Percentiles rank a stretch among this genome's conserved stretches.
Conservation (phyloP, 495 filamentous ascomycete genomes). For the Daldinia loculata region DNA sequence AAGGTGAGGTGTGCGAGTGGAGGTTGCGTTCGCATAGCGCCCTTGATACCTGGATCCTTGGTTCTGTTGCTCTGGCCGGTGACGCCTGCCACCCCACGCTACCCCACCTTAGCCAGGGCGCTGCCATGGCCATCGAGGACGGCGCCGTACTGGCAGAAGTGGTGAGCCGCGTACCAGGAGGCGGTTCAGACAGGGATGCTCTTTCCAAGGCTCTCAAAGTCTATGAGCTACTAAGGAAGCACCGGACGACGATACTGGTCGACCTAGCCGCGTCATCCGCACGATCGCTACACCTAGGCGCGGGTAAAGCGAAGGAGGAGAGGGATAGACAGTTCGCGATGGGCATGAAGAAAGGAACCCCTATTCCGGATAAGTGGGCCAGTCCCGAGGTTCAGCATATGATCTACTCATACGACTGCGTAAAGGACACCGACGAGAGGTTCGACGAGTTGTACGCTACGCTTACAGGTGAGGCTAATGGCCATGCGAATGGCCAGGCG, state of each 20-base stretch:
- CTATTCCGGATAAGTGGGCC: slow-evolving; percentile 82
- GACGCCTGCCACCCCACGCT: slow-evolving; percentile 84
- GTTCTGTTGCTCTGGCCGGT: slow-evolving; percentile 73
- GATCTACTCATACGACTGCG: slow-evolving; percentile 77
- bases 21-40: slow-evolving; percentile 75
- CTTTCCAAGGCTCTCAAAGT: slow-evolving; percentile 72
- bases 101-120: slow-evolving; percentile 80
- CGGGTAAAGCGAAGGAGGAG: slow-evolving; percentile 78
- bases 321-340: slow-evolving; percentile 75
- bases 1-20: slow-evolving; percentile 84
- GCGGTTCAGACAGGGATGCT: slow-evolving; percentile 58
- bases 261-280: slow-evolving; percentile 74
- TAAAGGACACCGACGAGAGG: slow-evolving; percentile 65
- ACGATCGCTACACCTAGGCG: slow-evolving; percentile 74
- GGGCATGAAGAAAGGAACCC: slow-evolving; percentile 63
- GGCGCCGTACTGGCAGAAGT: slow-evolving; percentile 75
- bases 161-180: slow-evolving; percentile 62
- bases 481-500: slow-evolving; percentile 10
- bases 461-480: slow-evolving; percentile 28
- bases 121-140: slow-evolving; percentile 87
- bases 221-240: slow-evolving; percentile 77
- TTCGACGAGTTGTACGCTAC: slow-evolving; percentile 67
- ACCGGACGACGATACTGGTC: slow-evolving; percentile 73
- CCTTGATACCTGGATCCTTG: slow-evolving; percentile 74
- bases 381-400: slow-evolving; percentile 76